Conservation (phyloP, 2,329 filamentous ascomycete genomes). For the Teratosphaeria epicoccoides region DNA sequence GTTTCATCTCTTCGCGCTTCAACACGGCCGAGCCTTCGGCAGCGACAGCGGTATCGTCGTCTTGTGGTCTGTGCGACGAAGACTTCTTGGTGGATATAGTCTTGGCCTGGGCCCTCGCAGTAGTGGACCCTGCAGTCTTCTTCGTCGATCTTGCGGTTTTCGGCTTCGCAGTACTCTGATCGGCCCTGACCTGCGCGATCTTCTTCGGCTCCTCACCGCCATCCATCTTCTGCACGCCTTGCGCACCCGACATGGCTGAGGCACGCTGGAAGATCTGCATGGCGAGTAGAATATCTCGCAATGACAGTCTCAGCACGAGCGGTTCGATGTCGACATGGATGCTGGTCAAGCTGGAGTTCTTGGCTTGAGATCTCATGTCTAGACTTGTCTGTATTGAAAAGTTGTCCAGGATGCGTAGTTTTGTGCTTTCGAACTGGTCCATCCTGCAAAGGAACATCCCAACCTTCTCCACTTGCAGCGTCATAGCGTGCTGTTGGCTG, state of each 20-base stretch:
- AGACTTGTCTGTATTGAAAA: slow-evolving; percentile 87
- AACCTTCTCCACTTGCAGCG: slow-evolving; percentile 83
- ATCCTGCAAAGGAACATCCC: slow-evolving; percentile 99
- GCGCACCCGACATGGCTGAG: slow-evolving; percentile 62
- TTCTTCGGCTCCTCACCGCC: slow-evolving; percentile 48
- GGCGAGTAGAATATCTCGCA: slow-evolving; percentile 88
- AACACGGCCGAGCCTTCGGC: slow-evolving; percentile 42
- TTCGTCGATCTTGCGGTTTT: slow-evolving; percentile 28
- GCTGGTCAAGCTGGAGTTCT: slow-evolving; percentile 54
- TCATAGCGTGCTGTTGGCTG: slow-evolving; percentile 87
- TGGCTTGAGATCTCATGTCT: slow-evolving; percentile 57
- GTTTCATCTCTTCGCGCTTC: slow-evolving; percentile 70
- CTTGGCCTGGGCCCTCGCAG: slow-evolving; percentile 31
- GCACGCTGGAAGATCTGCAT: slow-evolving; percentile 88
- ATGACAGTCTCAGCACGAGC: slow-evolving; percentile 75
- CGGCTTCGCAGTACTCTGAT: slow-evolving; percentile 25
- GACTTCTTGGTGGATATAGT: slow-evolving; percentile 40
- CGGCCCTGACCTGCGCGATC: slow-evolving; percentile 40
- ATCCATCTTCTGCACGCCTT: slow-evolving; percentile 33
- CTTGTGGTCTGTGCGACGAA: slow-evolving; percentile 29
- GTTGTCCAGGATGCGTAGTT: slow-evolving; percentile 87
- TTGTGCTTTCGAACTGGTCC: slow-evolving; percentile 89
- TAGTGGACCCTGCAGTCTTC: slow-evolving; percentile 37
- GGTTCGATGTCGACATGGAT: slow-evolving; percentile 86
- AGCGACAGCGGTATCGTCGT: slow-evolving; percentile 32